Base-by-base conservation (phyloP, 2,329 filamentous ascomycete species). In the Trichoderma sp. region DNA sequence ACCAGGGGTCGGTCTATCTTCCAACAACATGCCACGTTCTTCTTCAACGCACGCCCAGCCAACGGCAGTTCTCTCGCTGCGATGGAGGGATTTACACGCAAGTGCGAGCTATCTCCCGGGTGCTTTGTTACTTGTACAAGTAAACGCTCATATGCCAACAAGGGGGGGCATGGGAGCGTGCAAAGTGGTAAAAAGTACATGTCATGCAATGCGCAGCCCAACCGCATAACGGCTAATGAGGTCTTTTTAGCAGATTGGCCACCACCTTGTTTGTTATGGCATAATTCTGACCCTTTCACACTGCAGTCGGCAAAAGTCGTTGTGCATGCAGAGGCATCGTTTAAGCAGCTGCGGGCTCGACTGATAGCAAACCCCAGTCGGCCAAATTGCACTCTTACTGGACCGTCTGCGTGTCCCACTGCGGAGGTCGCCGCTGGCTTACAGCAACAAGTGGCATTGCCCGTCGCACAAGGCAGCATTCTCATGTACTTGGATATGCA, bases 251-350 rank as follows among this genome's bases (percentile, higher is more conserved):
- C 63, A 66, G 58, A 51, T 51, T 54, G 39, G 28, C 54, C 64
- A 66, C 63, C 63, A 58, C 52, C 52, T 58, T 58, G 51, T 52
- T 46, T 58, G 51, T 37, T 46, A 34, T 64, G 63, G 61, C 61
- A 65, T 56, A 65, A 65, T 65, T 56, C 14, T 58, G 63, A 37
- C 28, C 64, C 43, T 32, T 66, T 51, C 52, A 51, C 54, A 51
- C 54, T 66, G 64, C 64, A 66, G 64, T 24, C 64, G 64, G 64
- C 64, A 66, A 66, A 59, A 66, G 28, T 66, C 54, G 54, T 32
- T 58, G 64, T 59, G 64, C 54, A 66, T 66, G 54, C 64, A 59
- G 51, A 43, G 64, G 54, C 64, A 51, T 59, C 54, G 64, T 66
- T 66, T 59, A 51, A 59, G 64, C 64, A 59, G 59, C 58, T 43